Percentiles rank a stretch among this genome's conserved stretches.
phyloP scores from a whole-genome alignment of 2,329 filamentous ascomycete species.

The Clathrospora elynae region DNA sequence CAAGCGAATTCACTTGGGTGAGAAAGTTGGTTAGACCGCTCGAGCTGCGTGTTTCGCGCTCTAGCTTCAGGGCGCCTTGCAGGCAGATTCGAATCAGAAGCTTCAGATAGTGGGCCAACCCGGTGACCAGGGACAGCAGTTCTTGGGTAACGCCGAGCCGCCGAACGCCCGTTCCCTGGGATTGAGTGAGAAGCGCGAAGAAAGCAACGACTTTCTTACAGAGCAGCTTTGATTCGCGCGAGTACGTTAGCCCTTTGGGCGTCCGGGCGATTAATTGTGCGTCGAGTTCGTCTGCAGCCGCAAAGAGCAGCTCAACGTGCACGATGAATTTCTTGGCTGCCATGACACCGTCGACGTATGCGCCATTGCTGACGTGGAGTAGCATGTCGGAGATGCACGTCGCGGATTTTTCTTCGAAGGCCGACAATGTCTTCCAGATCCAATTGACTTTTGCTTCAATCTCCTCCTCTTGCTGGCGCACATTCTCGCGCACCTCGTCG shows the following conservation, averaged over 20 bases:
- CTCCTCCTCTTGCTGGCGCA: constrained; percentile 84
- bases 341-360: constrained; percentile 91
- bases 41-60: constrained; percentile 76
- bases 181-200: constrained; percentile 92
- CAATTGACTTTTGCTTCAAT: constrained; percentile 98
- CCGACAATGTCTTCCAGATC: constrained; percentile 97
- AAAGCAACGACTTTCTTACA: constrained; percentile 99
- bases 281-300: constrained; percentile 84
- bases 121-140: constrained; percentile 94
- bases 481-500: constrained; percentile 71
- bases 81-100: constrained; percentile 95
- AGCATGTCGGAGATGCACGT: constrained; percentile 99
- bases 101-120: constrained; percentile 95
- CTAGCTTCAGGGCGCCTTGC: constrained; percentile 87
- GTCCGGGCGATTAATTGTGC: constrained; percentile 69
- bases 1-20: constrained; percentile 81
- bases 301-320: constrained; percentile 92
- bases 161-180: constrained; percentile 85
- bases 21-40: constrained; percentile 83
- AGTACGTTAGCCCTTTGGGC: constrained; percentile 86
- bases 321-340: constrained; percentile 95
- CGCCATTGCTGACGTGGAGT: constrained; percentile 95
- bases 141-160: constrained; percentile 97
- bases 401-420: constrained; percentile 95
- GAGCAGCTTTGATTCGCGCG: constrained; percentile 95